Evolutionary conservation across 2,329 filamentous ascomycete species (phyloP), one percentile per base, ranked within the genome.

Genomic region (Epichloe elymi): DNA sequence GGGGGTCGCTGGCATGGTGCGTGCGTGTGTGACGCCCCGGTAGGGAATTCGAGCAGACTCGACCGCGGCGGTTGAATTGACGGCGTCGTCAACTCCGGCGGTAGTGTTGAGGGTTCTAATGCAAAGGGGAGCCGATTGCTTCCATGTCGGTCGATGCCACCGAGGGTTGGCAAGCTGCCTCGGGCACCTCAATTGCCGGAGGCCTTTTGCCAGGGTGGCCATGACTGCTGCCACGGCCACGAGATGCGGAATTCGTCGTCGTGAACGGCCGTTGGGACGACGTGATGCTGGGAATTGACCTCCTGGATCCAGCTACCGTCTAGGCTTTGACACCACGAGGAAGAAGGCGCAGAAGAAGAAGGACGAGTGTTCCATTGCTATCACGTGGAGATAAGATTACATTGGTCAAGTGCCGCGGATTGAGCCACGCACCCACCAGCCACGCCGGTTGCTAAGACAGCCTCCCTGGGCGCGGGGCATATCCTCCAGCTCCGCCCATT

Each of bases 1-100:
- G 3, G 88, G 83, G 37, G 90, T 95, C 26, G 78, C 76, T 19
- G 93, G 93, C 37, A 96, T 73, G 20, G 94, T 74, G 57, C 93
- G 87, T 49, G 86, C 82, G 57, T 80, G 76, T 26, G 60, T 57
- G 30, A 68, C 56, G 42, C 61, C 62, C 11, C 62, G 53, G n/a
- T 67, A 63, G 1, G 67, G 63, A 0, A 63, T 56, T 14, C 58
- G 54, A 26, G 63, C 54, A 17, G 59, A 45, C 30, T 67, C 58
- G 14, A 56, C 47, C 14, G 56, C 46, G 23, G 55, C 47, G 12
- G 53, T 46, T 35, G 57, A 50, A 10, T 57, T 53, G 49, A 54
- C 19, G 26, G 50, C 54, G 43, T 47, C 45, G 42, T 44, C 54
- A 30, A 26, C 37, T 43, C 56, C 51, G 14, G 59, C 51, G 44